Evolutionary conservation across 140 eudicot species (phyloP).

Genomic region (Erigeron philadelphicus): DNA sequence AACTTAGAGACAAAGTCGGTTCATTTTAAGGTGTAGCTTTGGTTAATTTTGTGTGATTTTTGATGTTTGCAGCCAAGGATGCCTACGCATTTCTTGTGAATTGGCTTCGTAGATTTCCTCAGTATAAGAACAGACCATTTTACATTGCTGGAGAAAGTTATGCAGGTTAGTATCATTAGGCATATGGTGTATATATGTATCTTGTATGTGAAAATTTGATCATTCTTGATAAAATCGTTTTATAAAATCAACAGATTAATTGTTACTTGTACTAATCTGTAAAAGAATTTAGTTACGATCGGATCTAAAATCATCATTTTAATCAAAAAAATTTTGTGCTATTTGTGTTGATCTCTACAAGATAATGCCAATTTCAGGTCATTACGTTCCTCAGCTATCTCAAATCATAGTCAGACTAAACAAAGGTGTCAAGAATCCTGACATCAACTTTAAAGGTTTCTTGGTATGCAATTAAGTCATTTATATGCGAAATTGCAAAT

Average conservation of each 20-base stretch:
- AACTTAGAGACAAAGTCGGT: background rate
- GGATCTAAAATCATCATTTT: no score
- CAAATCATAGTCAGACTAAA: constrained; percentile 41
- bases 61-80: constrained; percentile 41
- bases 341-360: no score
- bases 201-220: background rate
- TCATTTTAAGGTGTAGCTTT: background rate
- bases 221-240: background rate
- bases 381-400: constrained; percentile 60
- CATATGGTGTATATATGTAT: constrained; percentile 2
- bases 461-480: constrained; percentile 42
- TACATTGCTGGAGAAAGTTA: constrained; percentile 78
- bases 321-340: no score
- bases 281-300: no score
- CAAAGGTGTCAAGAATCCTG: constrained; percentile 41
- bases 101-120: constrained; percentile 66
- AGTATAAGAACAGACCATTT: constrained; percentile 51
- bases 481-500: no score
- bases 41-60: background rate
- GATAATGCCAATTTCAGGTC: constrained; percentile 35
- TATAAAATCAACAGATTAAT: no score
- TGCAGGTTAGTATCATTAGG: constrained; percentile 47
- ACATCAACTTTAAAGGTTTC: constrained; percentile 61
- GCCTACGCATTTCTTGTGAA: constrained; percentile 49
- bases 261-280: no score